Evolutionary conservation across 2,329 filamentous ascomycete genomes (phyloP).

Genomic region (Parafenestella ontariensis): DNA sequence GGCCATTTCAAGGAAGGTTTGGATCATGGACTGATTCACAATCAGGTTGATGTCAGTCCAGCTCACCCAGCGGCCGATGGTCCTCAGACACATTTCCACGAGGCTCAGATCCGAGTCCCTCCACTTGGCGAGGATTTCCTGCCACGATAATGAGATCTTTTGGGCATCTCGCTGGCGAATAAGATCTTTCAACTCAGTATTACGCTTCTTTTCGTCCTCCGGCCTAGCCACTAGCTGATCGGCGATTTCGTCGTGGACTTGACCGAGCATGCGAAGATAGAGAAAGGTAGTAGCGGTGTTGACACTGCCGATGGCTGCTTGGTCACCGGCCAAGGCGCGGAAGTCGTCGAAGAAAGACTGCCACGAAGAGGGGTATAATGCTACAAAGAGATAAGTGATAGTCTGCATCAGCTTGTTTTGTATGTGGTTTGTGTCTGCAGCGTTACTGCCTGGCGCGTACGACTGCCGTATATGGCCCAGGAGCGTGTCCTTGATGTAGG

Average conservation of each 20-base stretch:
- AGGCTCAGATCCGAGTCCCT: conserved; percentile 70
- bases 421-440: conserved; percentile 74
- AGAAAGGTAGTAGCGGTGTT: conserved; percentile 80
- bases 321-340: conserved; percentile 73
- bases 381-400: conserved; percentile 89
- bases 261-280: conserved; percentile 86
- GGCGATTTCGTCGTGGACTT: conserved; percentile 96
- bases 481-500: conserved; percentile 79
- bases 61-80: conserved; percentile 96
- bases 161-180: conserved; percentile 85
- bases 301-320: conserved; percentile 62
- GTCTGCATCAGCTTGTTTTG: conserved; percentile 99
- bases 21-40: conserved; percentile 82
- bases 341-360: conserved; percentile 91
- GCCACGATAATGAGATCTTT: conserved; percentile 89
- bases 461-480: conserved; percentile 79
- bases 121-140: conserved; percentile 85
- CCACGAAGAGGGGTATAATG: conserved; percentile 87
- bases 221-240: conserved; percentile 86
- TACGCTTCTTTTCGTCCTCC: conserved; percentile 79
- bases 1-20: conserved; percentile 83
- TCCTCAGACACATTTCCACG: conserved; percentile 85
- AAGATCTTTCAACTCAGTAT: conserved; percentile 89
- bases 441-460: conserved; percentile 68
- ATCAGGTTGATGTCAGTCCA: conserved; percentile 98